Evolutionary conservation across 2,329 filamentous ascomycete genomes (phyloP), one percentile per base, ranked within the genome.

Genomic region (Aspergillus sergii): DNA sequence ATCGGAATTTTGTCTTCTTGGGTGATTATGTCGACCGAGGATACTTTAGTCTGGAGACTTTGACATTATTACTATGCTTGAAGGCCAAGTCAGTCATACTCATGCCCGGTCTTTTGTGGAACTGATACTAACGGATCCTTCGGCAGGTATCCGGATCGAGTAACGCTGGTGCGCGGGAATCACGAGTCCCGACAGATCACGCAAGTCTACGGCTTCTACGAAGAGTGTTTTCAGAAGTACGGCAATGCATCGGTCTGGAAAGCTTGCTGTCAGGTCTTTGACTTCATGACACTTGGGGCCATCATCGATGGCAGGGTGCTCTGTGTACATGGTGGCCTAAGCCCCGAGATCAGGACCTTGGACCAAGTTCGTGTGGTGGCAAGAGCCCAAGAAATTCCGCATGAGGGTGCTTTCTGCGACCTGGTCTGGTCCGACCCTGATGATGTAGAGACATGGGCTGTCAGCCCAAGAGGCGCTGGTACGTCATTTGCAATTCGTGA

Each of bases 221-320:
- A 92, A 73, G 90, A 92, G 74, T 92, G 90, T 73, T 85, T 91
- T 69, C 88, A 89, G 69, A 92, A 92, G 75, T 92, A 92, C 72
- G 89, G 89, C 64, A 92, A 91, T 76, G 89, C 90, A 8, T 90
- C 88, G 36, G 90, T 92, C 59, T 92, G 90, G 90, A 92, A 92
- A 78, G 89, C 89, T 58, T 92, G 90, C 76, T 92, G 89, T 71
- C 89, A 92, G 76, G 88, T 92, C 50, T 92, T 92, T 72, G 90
- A 92, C 76, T 92, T 91, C 75, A 86, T 92, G 67, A 89, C 90
- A 21, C 83, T 92, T 62, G 90, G 89, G 60, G 89, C 89, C 58
- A 86, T 91, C 70, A 90, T 92, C 68, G 89, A 92, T 72, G 89
- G 89, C 72, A 88, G 90, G 73, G 88, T 92, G 59, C 84, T 92